These are phyloP conservation scores for Aspergillus phoenicis DNA, from an alignment of 2,329 filamentous ascomycete species.

Conservation along the genomic window DNA sequence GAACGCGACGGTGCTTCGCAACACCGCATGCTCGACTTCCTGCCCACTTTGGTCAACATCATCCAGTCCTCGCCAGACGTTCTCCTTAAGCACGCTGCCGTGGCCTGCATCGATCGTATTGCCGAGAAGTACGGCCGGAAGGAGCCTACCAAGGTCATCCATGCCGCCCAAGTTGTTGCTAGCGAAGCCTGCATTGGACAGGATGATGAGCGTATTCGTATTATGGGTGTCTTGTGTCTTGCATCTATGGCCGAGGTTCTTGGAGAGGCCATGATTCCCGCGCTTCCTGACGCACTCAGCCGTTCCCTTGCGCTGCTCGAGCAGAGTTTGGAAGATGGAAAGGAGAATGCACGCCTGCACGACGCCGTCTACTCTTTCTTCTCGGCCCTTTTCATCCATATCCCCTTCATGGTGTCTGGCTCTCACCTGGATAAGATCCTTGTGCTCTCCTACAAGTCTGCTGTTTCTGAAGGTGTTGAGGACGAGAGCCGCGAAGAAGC, in stretches of 20 bases:
- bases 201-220: constrained; percentile 69
- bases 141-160: constrained; percentile 73
- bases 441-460: constrained; percentile 70
- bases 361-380: constrained; percentile 82
- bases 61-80: constrained; percentile 72
- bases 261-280: constrained; percentile 79
- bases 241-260: constrained; percentile 88
- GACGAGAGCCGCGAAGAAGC: constrained; percentile 69
- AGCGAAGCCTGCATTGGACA: constrained; percentile 76
- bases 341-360: constrained; percentile 67
- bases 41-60: constrained; percentile 76
- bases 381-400: constrained; percentile 74
- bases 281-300: constrained; percentile 75
- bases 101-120: constrained; percentile 90
- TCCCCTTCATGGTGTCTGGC: constrained; percentile 86
- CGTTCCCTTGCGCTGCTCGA: constrained; percentile 72
- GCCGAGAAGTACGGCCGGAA: constrained; percentile 95
- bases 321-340: constrained; percentile 58
- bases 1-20: constrained; percentile 70
- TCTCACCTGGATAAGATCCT: constrained; percentile 73
- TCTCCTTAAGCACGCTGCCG: constrained; percentile 78
- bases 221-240: constrained; percentile 85
- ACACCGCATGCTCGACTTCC: constrained; percentile 72
- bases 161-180: constrained; percentile 75
- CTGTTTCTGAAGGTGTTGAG: constrained; percentile 63